phyloP scores from a whole-genome alignment of 768 basidiomycete genomes.

The Termitomyces sp. region DNA sequence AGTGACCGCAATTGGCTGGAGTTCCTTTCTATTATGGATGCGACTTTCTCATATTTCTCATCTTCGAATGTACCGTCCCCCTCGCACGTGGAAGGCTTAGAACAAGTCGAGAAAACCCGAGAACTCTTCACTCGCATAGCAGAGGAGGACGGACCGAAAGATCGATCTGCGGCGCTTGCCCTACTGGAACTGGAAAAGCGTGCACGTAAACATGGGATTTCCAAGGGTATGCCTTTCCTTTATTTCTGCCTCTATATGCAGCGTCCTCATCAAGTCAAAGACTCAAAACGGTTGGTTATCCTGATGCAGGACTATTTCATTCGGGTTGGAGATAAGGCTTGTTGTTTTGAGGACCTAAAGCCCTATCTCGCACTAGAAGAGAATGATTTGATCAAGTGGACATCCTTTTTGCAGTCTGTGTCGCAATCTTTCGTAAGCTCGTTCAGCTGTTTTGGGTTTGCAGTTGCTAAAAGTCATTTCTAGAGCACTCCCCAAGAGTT shows the following conservation, averaged over 20 bases:
- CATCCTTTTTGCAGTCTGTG: constrained; percentile 43
- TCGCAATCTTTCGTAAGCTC: constrained; percentile 43
- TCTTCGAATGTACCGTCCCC: constrained; percentile 12
- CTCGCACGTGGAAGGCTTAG: constrained; percentile 30
- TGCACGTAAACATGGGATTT: constrained; percentile 39
- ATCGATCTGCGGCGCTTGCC: constrained; percentile 71
- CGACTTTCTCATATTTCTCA: constrained; percentile 43
- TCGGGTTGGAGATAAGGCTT: constrained; percentile 72
- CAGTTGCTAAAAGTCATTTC: not conserved
- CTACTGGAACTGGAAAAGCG: constrained; percentile 73
- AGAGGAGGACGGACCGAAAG: constrained; percentile 60
- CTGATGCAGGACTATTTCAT: constrained; percentile 67
- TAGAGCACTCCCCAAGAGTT: constrained; percentile 49
- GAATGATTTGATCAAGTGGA: constrained; percentile 46
- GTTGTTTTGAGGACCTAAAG: constrained; percentile 82
- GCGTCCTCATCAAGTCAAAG: constrained; percentile 23
- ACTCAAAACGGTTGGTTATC: constrained; percentile 34
- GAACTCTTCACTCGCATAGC: constrained; percentile 53
- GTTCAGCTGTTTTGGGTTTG: constrained; percentile 1
- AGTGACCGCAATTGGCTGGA: constrained; percentile 88
- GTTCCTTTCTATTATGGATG: constrained; percentile 70
- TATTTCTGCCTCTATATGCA: not conserved
- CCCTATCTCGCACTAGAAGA: constrained; percentile 53
- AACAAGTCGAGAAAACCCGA: constrained; percentile 36
- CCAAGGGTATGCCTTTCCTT: constrained; percentile 31